Evolutionary conservation across 192 early-diverging fungal species (phyloP), one percentile per base, ranked within the genome.

Genomic region (Coemansia sp.): DNA sequence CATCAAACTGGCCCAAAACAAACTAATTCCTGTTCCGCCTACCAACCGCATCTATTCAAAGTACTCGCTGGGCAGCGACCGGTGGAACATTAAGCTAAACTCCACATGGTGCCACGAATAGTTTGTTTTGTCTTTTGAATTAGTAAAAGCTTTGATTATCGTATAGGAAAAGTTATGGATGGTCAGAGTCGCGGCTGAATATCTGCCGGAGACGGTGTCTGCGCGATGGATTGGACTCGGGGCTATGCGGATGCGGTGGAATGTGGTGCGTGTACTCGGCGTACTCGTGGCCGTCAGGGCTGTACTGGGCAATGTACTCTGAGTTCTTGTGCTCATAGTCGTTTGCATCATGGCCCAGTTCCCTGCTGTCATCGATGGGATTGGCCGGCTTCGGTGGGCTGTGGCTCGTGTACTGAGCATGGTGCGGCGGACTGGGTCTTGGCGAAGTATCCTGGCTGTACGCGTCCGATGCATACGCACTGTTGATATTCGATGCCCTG

Each of bases 1-100:
- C 54, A 86, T 89, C 8, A 81, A 86, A 58, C 81, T 88, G n/a
- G 86, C 84, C 10, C 71, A 86, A 37, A 67, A 84, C 54, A 87
- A 86, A 1, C 84, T 87, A 66, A 71, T 89, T 50, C 89, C 88
- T 5, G 64, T 68, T 10, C 73, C 78, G n/a, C 69, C 69, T 1
- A 71, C 73, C 3, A 62, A 74, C 48, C 74, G 71, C 18, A 55
- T 65, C 29, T 82, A 75, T 27, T 75, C 74, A 7, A 59, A 71
- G 10, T 76, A 74, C 52, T 69, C 72, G 61, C 66, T 80, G 29
- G 77, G 62, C 64, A 60, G 32, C 20, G 41, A 64, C 59, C 64
- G 51, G 11, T 74, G 71, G 69, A 56, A 63, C 24, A 72, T 73
- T 24, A 67, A 50, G 41, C 50, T 74, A 32, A 61, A 62, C 54